Evolutionary conservation across 2,329 filamentous ascomycete species (phyloP).

Genomic region (Diaporthe aspalathi): DNA sequence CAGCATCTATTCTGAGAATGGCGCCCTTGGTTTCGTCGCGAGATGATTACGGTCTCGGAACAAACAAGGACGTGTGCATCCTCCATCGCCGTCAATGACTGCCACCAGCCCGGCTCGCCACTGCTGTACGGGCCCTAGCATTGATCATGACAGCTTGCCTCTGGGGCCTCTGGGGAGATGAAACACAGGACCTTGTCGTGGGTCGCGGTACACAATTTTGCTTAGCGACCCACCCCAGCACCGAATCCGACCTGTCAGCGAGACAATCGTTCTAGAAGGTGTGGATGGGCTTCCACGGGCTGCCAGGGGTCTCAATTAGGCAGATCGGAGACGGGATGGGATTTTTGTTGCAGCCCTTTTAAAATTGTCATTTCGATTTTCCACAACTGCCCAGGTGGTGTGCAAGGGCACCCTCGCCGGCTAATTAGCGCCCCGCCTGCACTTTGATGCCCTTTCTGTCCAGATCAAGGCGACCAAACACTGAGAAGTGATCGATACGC

Average conservation of each 20-base stretch:
- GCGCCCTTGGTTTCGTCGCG: slow-evolving; percentile 15
- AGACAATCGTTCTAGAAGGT: slow-evolving; percentile 39
- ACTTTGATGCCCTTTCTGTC: slow-evolving; percentile 4
- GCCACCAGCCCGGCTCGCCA: not conserved
- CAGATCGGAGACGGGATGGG: slow-evolving; percentile 17
- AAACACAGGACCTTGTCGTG: slow-evolving; percentile 34
- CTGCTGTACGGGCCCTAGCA: not conserved
- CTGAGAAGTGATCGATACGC: slow-evolving; percentile 29
- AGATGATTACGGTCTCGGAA: slow-evolving; percentile 18
- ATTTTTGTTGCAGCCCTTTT: slow-evolving; percentile 9
- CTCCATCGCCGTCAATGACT: slow-evolving; percentile 20
- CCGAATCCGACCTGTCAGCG: slow-evolving; percentile 26
- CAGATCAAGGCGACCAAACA: not conserved
- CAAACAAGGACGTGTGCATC: slow-evolving; percentile 15
- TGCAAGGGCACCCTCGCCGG: slow-evolving; percentile 35
- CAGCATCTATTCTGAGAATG: slow-evolving; percentile 32
- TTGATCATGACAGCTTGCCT: slow-evolving; percentile 28
- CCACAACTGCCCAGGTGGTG: slow-evolving; percentile 9
- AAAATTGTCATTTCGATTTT: slow-evolving; percentile 17
- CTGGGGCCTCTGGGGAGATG: slow-evolving; percentile 35
- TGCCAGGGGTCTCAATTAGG: slow-evolving; percentile 28
- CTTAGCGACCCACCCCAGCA: slow-evolving; percentile 27
- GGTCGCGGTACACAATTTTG: slow-evolving; percentile 34
- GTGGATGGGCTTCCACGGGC: slow-evolving; percentile 30
- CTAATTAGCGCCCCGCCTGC: slow-evolving; percentile 4